Percentiles rank a stretch among this genome's conserved stretches.
These are phyloP conservation scores for Penicillium polonicum DNA, from an alignment of 2,329 filamentous ascomycete species.

Conservation along the genomic window DNA sequence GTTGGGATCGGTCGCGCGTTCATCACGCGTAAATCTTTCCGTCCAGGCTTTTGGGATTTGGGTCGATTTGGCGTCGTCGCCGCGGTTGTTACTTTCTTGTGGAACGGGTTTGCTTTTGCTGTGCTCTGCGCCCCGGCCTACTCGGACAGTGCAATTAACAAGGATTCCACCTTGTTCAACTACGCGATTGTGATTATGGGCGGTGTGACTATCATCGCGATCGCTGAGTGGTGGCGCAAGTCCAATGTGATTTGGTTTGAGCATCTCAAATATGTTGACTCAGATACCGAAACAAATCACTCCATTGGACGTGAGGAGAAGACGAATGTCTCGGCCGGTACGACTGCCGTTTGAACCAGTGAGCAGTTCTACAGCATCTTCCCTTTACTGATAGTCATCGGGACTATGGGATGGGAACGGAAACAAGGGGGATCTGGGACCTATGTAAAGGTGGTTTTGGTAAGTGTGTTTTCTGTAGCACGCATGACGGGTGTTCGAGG, in stretches of 20 bases:
- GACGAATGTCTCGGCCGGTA: background rate
- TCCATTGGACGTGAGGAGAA: conserved; percentile 7
- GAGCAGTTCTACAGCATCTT: background rate
- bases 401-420: background rate
- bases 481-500: conserved; percentile 30
- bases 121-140: conserved; percentile 46
- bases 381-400: background rate
- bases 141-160: conserved; percentile 22
- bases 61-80: conserved; percentile 44
- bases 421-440: background rate
- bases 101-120: conserved; percentile 49
- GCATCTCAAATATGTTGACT: conserved; percentile 17
- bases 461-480: conserved; percentile 18
- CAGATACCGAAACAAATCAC: conserved; percentile 10
- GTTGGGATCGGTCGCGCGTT: conserved; percentile 47
- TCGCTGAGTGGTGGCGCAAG: conserved; percentile 26
- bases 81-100: conserved; percentile 45
- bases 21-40: conserved; percentile 45
- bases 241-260: conserved; percentile 23
- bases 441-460: conserved; percentile 1
- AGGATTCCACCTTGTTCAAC: conserved; percentile 26
- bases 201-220: conserved; percentile 34
- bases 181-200: conserved; percentile 48
- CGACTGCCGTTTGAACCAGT: conserved; percentile 6
- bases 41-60: conserved; percentile 46